Conservation (phyloP, 2,329 filamentous ascomycete genomes). For the Didymella pomorum region DNA sequence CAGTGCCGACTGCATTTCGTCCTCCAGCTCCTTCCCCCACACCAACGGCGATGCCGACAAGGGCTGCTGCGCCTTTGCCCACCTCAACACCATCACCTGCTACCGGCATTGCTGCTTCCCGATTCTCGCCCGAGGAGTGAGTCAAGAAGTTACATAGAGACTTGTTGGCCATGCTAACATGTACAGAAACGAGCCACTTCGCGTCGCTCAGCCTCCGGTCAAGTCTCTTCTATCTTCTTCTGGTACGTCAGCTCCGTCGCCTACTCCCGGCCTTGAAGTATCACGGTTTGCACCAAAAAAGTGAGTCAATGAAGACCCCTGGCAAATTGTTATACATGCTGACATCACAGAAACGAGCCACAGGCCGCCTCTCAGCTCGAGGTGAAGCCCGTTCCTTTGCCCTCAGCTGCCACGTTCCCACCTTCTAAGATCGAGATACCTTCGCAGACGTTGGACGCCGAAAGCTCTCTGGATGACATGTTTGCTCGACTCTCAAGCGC, state of each 20-base stretch:
- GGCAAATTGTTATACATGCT: conserved; percentile 1
- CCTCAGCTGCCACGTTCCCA: not conserved
- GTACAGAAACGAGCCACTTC: conserved; percentile 3
- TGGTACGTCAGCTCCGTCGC: not conserved
- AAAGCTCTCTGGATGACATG: conserved; percentile 27
- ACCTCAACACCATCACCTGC: not conserved
- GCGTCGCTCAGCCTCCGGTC: not conserved
- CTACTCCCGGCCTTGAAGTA: conserved; percentile 14
- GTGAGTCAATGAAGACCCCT: conserved; percentile 13
- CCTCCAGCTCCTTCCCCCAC: not conserved
- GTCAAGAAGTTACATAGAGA: not conserved
- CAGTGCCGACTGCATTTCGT: conserved; percentile 3
- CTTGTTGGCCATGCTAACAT: conserved; percentile 10
- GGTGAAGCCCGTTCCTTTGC: not conserved
- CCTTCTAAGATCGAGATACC: conserved; percentile 13
- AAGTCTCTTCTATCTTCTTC: not conserved
- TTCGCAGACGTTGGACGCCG: not conserved
- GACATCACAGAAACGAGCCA: conserved; percentile 11
- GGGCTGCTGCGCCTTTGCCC: not conserved
- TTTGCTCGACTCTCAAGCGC: conserved; percentile 30
- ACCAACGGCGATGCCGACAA: not conserved
- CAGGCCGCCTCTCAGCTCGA: not conserved
- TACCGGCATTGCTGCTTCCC: conserved; percentile 14
- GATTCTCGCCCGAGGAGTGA: conserved; percentile 27
- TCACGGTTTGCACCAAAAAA: conserved; percentile 21